Conservation (phyloP, 192 early-diverging fungal species). For the Gaertneriomyces sp. region DNA sequence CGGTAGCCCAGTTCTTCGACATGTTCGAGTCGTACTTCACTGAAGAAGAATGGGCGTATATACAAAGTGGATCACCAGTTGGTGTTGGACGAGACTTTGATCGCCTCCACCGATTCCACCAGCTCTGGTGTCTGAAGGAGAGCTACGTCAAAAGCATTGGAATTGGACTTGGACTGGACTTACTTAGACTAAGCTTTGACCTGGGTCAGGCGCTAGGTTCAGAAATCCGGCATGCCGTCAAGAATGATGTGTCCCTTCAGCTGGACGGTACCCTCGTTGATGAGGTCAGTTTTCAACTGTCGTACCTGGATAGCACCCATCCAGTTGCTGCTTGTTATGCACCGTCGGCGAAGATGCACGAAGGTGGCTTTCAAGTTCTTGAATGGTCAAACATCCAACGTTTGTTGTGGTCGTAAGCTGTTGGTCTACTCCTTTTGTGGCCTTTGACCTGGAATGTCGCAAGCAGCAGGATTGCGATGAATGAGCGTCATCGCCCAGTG, state of each 20-base stretch:
- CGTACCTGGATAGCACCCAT: constrained; percentile 4
- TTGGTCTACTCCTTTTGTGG: too few species aligned
- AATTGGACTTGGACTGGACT: constrained; percentile 46
- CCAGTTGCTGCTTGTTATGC: constrained; percentile 14
- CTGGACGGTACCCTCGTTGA: constrained; percentile 11
- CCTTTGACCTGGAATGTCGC: too few species aligned
- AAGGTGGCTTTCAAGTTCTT: too few species aligned
- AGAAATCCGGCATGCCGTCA: neutral
- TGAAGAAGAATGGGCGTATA: constrained; percentile 21
- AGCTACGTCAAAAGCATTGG: constrained; percentile 58
- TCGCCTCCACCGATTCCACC: constrained; percentile 41
- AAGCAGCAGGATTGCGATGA: too few species aligned
- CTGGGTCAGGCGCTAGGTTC: neutral
- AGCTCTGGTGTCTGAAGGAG: constrained; percentile 59
- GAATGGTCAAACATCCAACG: too few species aligned
- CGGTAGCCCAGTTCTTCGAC: constrained; percentile 35
- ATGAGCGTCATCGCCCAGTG: too few species aligned
- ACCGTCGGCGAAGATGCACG: too few species aligned
- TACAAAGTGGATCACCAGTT: neutral
- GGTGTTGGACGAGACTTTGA: neutral
- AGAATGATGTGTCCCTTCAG: constrained; percentile 4
- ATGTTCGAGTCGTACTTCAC: constrained; percentile 23
- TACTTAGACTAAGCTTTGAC: constrained; percentile 45
- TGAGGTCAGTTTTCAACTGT: constrained; percentile 12
- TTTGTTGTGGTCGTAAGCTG: too few species aligned